These are phyloP conservation scores for Apiotrichum brassicae DNA, from an alignment of 1,284 basidiomycete genomes.

Conservation along the genomic window DNA sequence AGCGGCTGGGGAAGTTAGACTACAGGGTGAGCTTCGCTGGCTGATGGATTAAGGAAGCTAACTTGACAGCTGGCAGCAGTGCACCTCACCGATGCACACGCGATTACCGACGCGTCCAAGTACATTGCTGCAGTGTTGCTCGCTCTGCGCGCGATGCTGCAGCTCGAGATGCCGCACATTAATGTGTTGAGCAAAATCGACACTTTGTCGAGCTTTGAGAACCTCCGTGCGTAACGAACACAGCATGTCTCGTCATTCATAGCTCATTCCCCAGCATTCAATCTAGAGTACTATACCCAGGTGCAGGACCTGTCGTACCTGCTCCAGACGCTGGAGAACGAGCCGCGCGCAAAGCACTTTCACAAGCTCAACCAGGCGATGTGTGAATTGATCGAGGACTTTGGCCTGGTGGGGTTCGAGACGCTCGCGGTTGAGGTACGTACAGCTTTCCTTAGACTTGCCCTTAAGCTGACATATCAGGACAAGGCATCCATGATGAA, in stretches of 20 bases:
- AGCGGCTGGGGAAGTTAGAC: conserved; percentile 65
- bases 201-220: conserved; percentile 75
- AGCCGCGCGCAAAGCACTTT: conserved; percentile 61
- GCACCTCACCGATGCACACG: conserved; percentile 92
- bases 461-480: conserved; percentile 44
- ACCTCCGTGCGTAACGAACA: conserved; percentile 61
- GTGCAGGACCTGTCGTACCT: conserved; percentile 93
- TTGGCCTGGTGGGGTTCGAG: conserved; percentile 90
- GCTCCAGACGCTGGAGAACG: conserved; percentile 59
- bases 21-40: conserved; percentile 63
- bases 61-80: conserved; percentile 74
- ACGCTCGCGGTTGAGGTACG: conserved; percentile 88
- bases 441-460: background rate
- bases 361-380: conserved; percentile 78
- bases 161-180: conserved; percentile 87
- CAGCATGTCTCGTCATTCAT: too few relatives aligned
- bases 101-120: conserved; percentile 91
- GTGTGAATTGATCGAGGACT: conserved; percentile 88
- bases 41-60: background rate
- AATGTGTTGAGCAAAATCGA: conserved; percentile 97
- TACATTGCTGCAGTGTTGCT: conserved; percentile 90
- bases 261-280: conserved; percentile 65
- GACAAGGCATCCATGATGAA: conserved; percentile 91
- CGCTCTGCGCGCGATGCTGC: conserved; percentile 93
- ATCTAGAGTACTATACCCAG: conserved; percentile 96